Evolutionary conservation across 768 basidiomycete species (phyloP), one percentile per base, ranked within the genome.

Genomic region (Naganishia vaughanmartiniae): DNA sequence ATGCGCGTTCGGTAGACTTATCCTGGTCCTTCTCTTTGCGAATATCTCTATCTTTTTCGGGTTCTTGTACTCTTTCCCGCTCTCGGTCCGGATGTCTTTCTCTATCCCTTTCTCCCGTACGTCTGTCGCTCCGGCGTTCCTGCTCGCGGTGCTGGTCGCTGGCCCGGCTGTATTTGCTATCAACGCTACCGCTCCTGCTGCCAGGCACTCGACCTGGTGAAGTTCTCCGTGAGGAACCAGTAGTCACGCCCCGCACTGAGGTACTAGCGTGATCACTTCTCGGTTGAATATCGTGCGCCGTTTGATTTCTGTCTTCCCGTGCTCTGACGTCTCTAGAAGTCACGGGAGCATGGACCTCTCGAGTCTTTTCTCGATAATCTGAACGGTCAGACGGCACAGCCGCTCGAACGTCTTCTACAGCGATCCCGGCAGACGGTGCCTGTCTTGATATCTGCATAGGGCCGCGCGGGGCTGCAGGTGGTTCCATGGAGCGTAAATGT

Each of bases 101-200:
- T n/a, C 58, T 19, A 17, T 69, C 69, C 15, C 69, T 46, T 26
- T 70, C 69, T 33, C 39, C 39, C 12, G 36, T 31, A 30, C 51
- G 56, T 51, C 36, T 51, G 24, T 60, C 57, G 30, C 56, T 51
- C 10, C 65, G 65, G 10, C 68, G 55, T 6, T 69, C 68, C 12
- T 56, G 31, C 1, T 63, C 68, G 33, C 70, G 30, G 24, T 57
- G 54, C 7, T 15, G 36, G 12, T 46, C 55, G 26, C 70, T 71
- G 17, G 65, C 31, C 11, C 70, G 65, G 28, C 70, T 71, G n/a
- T 39, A 56, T 51, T 54, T 55, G 65, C 70, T 71, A 30, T 71
- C 70, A 17, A 66, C 70, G 46, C 70, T 71, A 7, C 56, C 68
- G 31, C 45, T 60, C 15, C 68, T 46, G 51, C 68, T 69, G 4